A percentile compares a stretch with the other conserved stretches of the same genome.
Conservation (phyloP, 2,329 filamentous ascomycete species). For the Exutisphaerella laricina region DNA sequence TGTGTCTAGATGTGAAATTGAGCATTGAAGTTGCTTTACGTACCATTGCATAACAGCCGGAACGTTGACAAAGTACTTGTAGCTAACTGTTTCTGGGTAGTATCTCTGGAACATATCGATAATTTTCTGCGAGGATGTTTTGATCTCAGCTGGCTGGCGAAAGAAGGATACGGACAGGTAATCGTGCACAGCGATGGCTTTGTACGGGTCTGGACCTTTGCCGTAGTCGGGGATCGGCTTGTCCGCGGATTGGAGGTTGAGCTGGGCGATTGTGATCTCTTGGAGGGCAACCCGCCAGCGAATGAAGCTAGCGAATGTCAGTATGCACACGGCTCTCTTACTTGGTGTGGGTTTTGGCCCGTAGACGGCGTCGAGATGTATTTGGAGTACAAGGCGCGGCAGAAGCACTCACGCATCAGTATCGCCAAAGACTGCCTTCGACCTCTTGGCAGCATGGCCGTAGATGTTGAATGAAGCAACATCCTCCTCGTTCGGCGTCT, state of each 20-base stretch:
- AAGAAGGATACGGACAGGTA: slow-evolving; percentile 85
- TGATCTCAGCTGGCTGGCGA: slow-evolving; percentile 70
- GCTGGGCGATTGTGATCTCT: slow-evolving; percentile 74
- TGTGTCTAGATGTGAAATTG: too few relatives aligned
- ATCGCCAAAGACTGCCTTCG: slow-evolving; percentile 74
- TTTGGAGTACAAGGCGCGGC: too few relatives aligned
- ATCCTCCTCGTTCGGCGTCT: slow-evolving; percentile 51
- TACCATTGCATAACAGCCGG: slow-evolving; percentile 87
- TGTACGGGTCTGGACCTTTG: slow-evolving; percentile 68
- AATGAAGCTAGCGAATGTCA: slow-evolving; percentile 85
- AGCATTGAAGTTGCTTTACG: too few relatives aligned
- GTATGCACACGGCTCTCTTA: too few relatives aligned
- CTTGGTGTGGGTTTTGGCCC: too few relatives aligned
- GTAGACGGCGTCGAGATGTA: too few relatives aligned
- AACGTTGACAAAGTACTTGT: slow-evolving; percentile 97
- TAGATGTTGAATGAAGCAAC: slow-evolving; percentile 93
- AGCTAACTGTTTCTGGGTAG: slow-evolving; percentile 81
- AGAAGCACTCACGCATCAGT: slow-evolving; percentile 73
- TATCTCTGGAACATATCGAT: slow-evolving; percentile 75
- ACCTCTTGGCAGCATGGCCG: slow-evolving; percentile 73
- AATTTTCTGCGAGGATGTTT: slow-evolving; percentile 69
- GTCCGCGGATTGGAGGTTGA: slow-evolving; percentile 64
- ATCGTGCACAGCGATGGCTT: slow-evolving; percentile 90
- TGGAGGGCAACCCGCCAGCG: slow-evolving; percentile 86
- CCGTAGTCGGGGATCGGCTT: slow-evolving; percentile 64